Evolutionary conservation across 2,329 filamentous ascomycete species (phyloP).

Genomic region (Venturia oleaginea): DNA sequence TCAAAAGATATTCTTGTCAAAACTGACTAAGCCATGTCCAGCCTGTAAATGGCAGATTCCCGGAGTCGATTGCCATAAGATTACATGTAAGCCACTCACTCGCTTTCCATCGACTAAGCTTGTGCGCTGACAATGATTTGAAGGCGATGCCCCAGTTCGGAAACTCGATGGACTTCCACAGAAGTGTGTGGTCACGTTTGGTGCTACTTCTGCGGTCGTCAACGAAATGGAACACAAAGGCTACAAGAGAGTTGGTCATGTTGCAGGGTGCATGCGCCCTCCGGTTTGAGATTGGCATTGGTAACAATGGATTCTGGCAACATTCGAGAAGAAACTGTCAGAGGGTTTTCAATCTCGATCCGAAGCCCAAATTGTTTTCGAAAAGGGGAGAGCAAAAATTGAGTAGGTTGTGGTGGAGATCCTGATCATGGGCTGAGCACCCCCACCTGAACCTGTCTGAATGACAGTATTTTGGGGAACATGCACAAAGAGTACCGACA

Average conservation of each 20-base stretch:
- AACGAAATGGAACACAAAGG: background rate
- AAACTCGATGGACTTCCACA: background rate
- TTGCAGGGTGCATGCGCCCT: background rate
- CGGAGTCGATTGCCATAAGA: background rate
- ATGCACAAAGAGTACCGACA: no score
- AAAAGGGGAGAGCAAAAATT: no score
- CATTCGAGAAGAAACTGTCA: no score
- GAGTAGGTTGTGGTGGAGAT: no score
- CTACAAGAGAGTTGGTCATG: background rate
- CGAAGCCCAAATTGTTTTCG: no score
- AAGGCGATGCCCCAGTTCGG: background rate
- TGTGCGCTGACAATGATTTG: background rate
- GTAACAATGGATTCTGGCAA: no score
- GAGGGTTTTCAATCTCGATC: no score
- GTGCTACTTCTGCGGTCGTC: background rate
- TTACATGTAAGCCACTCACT: background rate
- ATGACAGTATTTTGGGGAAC: no score
- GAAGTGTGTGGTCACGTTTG: background rate
- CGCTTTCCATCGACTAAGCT: background rate
- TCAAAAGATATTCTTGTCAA: background rate
- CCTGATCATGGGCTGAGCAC: no score
- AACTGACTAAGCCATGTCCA: background rate
- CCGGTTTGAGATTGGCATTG: background rate
- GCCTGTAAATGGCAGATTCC: background rate
- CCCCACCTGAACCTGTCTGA: no score